Conservation (phyloP, 2,329 filamentous ascomycete species). For the Aspergillus floridensis region DNA sequence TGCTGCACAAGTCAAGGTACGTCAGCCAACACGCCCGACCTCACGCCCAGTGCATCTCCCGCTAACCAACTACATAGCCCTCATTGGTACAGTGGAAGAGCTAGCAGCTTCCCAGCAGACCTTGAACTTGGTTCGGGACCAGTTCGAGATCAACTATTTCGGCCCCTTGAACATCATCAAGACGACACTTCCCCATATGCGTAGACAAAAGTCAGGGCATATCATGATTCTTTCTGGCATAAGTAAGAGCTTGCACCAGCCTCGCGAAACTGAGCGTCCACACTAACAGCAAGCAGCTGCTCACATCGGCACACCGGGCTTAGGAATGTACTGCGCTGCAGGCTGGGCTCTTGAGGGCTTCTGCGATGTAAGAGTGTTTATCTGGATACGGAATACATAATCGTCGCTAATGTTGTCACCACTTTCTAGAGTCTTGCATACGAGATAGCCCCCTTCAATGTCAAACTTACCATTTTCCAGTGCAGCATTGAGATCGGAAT, state of each 20-base stretch:
- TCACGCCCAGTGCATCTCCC: background rate
- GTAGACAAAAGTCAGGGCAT: constrained; percentile 79
- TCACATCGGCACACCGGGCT: constrained; percentile 86
- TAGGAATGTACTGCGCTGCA: constrained; percentile 86
- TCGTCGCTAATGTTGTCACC: constrained; percentile 10
- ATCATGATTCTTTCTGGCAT: constrained; percentile 87
- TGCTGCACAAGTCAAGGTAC: constrained; percentile 84
- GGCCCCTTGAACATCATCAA: constrained; percentile 96
- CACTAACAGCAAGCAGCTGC: constrained; percentile 53
- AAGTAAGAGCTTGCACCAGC: constrained; percentile 42
- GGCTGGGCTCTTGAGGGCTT: constrained; percentile 96
- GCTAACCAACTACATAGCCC: constrained; percentile 51
- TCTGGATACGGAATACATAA: background rate
- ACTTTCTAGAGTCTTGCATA: constrained; percentile 71
- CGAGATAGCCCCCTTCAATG: constrained; percentile 94
- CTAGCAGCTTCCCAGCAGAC: constrained; percentile 70
- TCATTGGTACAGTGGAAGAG: constrained; percentile 90
- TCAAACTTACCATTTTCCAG: constrained; percentile 94
- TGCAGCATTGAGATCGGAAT: constrained; percentile 89
- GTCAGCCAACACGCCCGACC: constrained; percentile 9
- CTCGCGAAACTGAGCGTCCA: no score
- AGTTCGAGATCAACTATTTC: constrained; percentile 95
- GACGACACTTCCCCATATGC: constrained; percentile 74
- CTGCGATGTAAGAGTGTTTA: constrained; percentile 63
- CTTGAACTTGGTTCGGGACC: constrained; percentile 76